These are phyloP conservation scores for Aureobasidium subglaciale DNA, from an alignment of 2,329 filamentous ascomycete species.

Conservation along the genomic window DNA sequence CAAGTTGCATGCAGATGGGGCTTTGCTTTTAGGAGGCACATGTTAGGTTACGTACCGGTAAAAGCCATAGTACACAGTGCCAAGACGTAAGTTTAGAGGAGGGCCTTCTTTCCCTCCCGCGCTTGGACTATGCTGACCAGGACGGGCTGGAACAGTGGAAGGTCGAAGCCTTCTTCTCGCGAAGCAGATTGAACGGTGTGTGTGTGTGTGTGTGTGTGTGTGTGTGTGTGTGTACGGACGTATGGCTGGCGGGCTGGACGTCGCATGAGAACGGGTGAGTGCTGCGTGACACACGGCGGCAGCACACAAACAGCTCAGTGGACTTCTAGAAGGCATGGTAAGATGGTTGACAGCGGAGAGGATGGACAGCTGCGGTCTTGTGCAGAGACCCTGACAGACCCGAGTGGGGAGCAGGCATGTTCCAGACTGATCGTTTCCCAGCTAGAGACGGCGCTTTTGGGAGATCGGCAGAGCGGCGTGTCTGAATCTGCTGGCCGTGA, in stretches of 20 bases:
- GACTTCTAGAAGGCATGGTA: constrained; percentile 2
- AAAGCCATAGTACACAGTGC: background rate
- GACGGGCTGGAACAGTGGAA: background rate
- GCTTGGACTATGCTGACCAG: constrained; percentile 8
- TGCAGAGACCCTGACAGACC: constrained; percentile 1
- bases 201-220: background rate
- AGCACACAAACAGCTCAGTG: background rate
- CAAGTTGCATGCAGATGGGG: constrained; percentile 2
- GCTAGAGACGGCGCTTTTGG: constrained; percentile 4
- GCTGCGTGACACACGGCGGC: constrained; percentile 5
- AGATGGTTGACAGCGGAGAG: background rate
- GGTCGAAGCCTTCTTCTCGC: background rate
- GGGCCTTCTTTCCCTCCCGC: background rate
- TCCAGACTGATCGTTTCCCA: background rate
- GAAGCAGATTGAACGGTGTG: background rate
- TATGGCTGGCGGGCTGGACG: background rate
- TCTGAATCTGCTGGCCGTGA: background rate
- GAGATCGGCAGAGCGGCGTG: background rate
- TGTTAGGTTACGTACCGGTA: background rate
- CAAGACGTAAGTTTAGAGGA: constrained; percentile 1
- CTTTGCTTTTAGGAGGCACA: background rate
- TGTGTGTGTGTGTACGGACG: background rate
- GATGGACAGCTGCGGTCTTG: background rate
- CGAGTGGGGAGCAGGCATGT: constrained; percentile 5
- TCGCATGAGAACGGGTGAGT: background rate